A percentile compares a stretch with the other conserved stretches of the same genome.
These are phyloP conservation scores for Leptosphaerulina australis DNA, from an alignment of 2,329 filamentous ascomycete genomes.

Conservation along the genomic window DNA sequence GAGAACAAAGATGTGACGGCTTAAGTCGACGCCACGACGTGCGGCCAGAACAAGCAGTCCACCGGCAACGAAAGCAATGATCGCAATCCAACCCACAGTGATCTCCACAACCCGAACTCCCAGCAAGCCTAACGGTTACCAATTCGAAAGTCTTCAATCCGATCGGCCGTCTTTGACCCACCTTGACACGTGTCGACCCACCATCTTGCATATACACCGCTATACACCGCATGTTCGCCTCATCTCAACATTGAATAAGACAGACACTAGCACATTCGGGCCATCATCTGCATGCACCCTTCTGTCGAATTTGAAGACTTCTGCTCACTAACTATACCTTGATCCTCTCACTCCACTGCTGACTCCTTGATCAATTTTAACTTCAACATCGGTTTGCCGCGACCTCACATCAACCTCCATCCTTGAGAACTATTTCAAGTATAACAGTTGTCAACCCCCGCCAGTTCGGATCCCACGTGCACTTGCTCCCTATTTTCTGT, in stretches of 20 bases:
- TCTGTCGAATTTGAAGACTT: background rate
- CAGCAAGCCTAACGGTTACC: background rate
- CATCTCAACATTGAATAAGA: background rate
- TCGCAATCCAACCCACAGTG: background rate
- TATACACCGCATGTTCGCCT: conserved; percentile 15
- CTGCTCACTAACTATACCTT: background rate
- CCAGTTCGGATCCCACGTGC: background rate
- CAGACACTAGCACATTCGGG: background rate
- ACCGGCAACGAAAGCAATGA: background rate
- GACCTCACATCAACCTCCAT: background rate
- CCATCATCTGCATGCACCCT: background rate
- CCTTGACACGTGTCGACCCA: conserved; percentile 21
- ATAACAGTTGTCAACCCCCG: too few species aligned
- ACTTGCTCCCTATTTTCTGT: too few species aligned
- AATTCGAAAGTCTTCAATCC: background rate
- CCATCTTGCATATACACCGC: conserved; percentile 15
- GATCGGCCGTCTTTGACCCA: conserved; percentile 5
- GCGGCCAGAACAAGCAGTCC: background rate
- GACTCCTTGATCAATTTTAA: background rate
- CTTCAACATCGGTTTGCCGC: background rate
- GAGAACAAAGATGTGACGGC: background rate
- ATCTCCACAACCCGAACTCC: background rate
- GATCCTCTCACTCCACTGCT: background rate
- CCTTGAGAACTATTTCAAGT: too few species aligned
- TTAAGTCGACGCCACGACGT: background rate